phyloP scores from a whole-genome alignment of 2,329 filamentous ascomycete species.

The Trichothecium roseum region DNA sequence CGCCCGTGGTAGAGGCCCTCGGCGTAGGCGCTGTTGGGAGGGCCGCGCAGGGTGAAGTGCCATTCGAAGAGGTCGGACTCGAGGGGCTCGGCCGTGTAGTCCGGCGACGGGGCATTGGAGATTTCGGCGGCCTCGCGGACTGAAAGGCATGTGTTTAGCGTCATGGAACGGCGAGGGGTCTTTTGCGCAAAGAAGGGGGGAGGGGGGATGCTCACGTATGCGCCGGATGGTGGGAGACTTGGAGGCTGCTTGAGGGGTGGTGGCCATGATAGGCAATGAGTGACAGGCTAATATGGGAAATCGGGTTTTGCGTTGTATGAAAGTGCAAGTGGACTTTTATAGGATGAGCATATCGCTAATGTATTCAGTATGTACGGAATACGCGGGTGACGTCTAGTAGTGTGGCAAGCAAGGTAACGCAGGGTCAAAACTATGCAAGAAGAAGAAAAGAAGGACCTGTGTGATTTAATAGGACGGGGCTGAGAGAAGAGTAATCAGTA shows the following conservation, averaged over 20 bases:
- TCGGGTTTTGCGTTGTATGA: no score
- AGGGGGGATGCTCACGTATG: constrained; percentile 54
- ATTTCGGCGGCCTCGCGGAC: constrained; percentile 90
- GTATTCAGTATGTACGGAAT: background rate
- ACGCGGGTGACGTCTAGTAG: background rate
- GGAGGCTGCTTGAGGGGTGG: constrained; percentile 47
- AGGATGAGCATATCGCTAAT: background rate
- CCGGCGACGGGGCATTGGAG: constrained; percentile 65
- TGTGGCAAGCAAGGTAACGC: no score
- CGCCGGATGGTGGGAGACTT: constrained; percentile 79
- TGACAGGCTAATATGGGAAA: constrained; percentile 3
- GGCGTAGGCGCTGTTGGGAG: constrained; percentile 69
- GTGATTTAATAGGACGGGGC: no score
- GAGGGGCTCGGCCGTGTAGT: constrained; percentile 76
- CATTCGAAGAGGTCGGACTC: constrained; percentile 93
- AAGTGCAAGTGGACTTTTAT: no score
- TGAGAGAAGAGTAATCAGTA: no score
- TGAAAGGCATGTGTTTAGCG: constrained; percentile 19
- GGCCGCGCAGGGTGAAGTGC: constrained; percentile 95
- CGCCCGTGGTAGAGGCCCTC: constrained; percentile 89
- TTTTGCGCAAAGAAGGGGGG: background rate
- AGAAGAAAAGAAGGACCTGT: no score
- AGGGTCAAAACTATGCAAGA: no score
- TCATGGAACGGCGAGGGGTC: background rate
- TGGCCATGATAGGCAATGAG: constrained; percentile 24